phyloP scores from a whole-genome alignment of 2,329 filamentous ascomycete species.

The Elsinoe fawcettii region DNA sequence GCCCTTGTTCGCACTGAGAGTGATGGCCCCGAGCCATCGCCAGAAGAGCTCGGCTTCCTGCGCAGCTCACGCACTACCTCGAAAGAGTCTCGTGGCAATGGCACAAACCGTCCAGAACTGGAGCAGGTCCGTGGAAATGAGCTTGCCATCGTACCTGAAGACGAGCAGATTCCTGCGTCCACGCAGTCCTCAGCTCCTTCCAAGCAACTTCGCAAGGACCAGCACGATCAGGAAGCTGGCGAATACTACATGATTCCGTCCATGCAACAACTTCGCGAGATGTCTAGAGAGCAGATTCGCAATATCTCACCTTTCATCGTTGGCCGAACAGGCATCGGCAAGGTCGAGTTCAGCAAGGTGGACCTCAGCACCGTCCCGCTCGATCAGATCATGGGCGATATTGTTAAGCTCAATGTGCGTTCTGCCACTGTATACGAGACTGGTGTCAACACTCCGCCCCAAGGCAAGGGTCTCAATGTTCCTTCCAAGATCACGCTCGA shows the following conservation, averaged over 20 bases:
- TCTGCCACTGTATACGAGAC: conserved; percentile 82
- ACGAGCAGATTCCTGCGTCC: conserved; percentile 37
- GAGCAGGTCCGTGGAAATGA: conserved; percentile 63
- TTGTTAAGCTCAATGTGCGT: conserved; percentile 69
- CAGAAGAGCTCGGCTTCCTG: conserved; percentile 53
- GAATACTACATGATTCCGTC: conserved; percentile 81
- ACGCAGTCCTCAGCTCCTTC: conserved; percentile 11
- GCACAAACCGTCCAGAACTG: conserved; percentile 51
- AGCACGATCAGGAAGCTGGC: conserved; percentile 53
- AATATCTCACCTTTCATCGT: conserved; percentile 69
- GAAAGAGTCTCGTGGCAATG: conserved; percentile 30
- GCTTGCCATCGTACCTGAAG: conserved; percentile 70
- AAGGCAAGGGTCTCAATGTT: conserved; percentile 85
- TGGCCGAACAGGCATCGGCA: conserved; percentile 72
- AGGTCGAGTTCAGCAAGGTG: conserved; percentile 73
- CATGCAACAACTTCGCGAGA: conserved; percentile 63
- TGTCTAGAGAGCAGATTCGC: conserved; percentile 73
- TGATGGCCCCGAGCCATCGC: conserved; percentile 43
- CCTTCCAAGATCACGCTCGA: conserved; percentile 80
- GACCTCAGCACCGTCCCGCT: conserved; percentile 74
- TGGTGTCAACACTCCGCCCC: conserved; percentile 66
- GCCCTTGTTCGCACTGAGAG: conserved; percentile 47
- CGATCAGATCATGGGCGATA: conserved; percentile 67
- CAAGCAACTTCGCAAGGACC: conserved; percentile 15
- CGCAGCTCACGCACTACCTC: conserved; percentile 40